These are phyloP conservation scores for Cytidiella melzeri DNA, from an alignment of 768 basidiomycete genomes.

Conservation along the genomic window DNA sequence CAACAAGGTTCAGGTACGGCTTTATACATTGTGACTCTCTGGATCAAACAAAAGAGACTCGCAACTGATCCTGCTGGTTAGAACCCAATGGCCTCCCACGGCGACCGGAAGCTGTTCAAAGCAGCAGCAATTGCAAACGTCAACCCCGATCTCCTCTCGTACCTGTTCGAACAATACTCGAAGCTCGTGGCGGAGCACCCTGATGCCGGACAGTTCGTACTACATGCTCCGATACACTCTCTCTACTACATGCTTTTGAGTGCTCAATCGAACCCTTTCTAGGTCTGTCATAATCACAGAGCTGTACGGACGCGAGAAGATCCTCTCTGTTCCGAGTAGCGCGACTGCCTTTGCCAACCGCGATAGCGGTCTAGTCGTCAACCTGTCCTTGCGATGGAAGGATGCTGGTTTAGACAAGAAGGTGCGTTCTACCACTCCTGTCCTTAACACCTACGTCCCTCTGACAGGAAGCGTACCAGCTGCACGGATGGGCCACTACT, in stretches of 20 bases:
- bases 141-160: slow-evolving; percentile 1
- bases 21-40: too few relatives aligned
- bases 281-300: slow-evolving; percentile 7
- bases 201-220: slow-evolving; percentile 5
- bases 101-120: slow-evolving; percentile 10
- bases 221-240: too few relatives aligned
- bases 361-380: slow-evolving; percentile 4
- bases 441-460: too few relatives aligned
- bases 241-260: neutral
- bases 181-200: slow-evolving; percentile 1
- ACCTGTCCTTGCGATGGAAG: slow-evolving; percentile 5
- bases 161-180: slow-evolving; percentile 4
- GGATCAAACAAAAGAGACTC: neutral
- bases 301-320: slow-evolving; percentile 5
- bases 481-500: too few relatives aligned
- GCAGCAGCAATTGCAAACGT: neutral
- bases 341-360: slow-evolving; percentile 9
- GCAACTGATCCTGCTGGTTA: neutral
- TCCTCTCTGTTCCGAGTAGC: slow-evolving; percentile 3
- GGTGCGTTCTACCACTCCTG: neutral
- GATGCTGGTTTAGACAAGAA: neutral
- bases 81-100: slow-evolving; percentile 9
- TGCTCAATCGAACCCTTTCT: neutral
- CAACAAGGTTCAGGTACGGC: slow-evolving; percentile 9
- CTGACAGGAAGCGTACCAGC: too few relatives aligned